These are phyloP conservation scores for Yueomyces sinensis DNA, from an alignment of 805 yeast species.

Conservation along the genomic window DNA sequence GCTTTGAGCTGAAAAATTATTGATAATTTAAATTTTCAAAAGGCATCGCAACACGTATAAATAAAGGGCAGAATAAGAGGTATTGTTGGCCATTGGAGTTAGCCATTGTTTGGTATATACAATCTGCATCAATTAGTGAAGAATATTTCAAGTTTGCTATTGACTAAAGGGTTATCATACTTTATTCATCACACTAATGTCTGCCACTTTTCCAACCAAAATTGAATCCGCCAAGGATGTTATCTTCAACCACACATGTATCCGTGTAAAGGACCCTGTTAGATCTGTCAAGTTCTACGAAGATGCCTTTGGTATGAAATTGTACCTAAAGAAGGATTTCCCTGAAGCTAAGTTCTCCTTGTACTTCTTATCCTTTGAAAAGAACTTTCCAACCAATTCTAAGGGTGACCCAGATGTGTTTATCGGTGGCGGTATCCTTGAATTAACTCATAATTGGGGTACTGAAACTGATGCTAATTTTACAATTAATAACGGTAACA, in stretches of 20 bases:
- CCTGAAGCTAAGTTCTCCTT: constrained; percentile 48
- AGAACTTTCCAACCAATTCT: constrained; percentile 24
- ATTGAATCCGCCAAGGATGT: constrained; percentile 15
- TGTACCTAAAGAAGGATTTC: constrained; percentile 37
- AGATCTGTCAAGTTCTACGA: constrained; percentile 61
- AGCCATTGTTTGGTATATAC: no score
- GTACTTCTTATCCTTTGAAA: constrained; percentile 46
- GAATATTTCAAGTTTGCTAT: no score
- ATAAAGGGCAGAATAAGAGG: no score
- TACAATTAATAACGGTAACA: constrained; percentile 68
- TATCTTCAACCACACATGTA: constrained; percentile 52
- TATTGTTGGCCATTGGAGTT: no score
- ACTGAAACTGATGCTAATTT: constrained; percentile 44
- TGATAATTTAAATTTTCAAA: no score
- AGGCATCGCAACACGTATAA: no score
- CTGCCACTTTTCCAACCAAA: background rate
- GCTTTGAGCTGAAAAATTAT: no score
- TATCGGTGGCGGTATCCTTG: constrained; percentile 50
- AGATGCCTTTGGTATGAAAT: constrained; percentile 59
- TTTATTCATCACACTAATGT: no score
- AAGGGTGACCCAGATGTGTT: constrained; percentile 26
- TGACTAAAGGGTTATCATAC: no score
- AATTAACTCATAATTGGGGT: constrained; percentile 72
- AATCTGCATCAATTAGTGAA: no score
- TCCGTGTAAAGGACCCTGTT: constrained; percentile 74